A percentile compares a stretch with the other conserved stretches of the same genome.
These are phyloP conservation scores for Pseudocercospora crystallina DNA, from an alignment of 2,329 filamentous ascomycete genomes.

Conservation along the genomic window DNA sequence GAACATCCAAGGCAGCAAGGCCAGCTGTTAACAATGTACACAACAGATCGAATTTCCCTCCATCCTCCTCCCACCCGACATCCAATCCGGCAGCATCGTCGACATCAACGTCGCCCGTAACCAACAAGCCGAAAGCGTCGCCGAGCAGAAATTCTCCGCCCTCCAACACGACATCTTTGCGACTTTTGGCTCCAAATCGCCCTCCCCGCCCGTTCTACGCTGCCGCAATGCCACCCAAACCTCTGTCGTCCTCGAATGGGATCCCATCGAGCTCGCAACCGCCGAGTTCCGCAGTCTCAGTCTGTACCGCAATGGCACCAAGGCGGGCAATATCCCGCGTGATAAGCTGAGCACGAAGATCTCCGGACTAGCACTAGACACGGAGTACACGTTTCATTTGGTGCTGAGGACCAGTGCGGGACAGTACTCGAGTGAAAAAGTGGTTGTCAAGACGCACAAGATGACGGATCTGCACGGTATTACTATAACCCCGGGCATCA, in stretches of 20 bases:
- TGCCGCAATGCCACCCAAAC: slow-evolving; percentile 98
- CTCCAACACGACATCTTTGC: slow-evolving; percentile 88
- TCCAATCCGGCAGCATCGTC: slow-evolving; percentile 93
- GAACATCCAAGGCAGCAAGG: not conserved
- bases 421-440: slow-evolving; percentile 77
- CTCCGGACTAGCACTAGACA: slow-evolving; percentile 91
- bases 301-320: slow-evolving; percentile 92
- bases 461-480: slow-evolving; percentile 97
- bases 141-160: slow-evolving; percentile 72
- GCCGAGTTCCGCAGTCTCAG: slow-evolving; percentile 86
- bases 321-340: slow-evolving; percentile 90
- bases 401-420: slow-evolving; percentile 88
- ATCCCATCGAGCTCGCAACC: slow-evolving; percentile 87
- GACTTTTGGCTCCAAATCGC: slow-evolving; percentile 80
- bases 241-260: slow-evolving; percentile 98
- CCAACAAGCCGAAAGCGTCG: slow-evolving; percentile 69
- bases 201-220: slow-evolving; percentile 73
- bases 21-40: slow-evolving; percentile 14
- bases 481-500: slow-evolving; percentile 85
- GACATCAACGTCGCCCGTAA: slow-evolving; percentile 96
- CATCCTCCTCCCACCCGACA: slow-evolving; percentile 91
- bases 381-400: slow-evolving; percentile 91
- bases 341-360: slow-evolving; percentile 96
- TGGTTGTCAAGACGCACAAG: slow-evolving; percentile 89
- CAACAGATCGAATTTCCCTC: slow-evolving; percentile 95